Evolutionary conservation across 306 rosid species (phyloP).

Genomic region (Acmispon strigosus): DNA sequence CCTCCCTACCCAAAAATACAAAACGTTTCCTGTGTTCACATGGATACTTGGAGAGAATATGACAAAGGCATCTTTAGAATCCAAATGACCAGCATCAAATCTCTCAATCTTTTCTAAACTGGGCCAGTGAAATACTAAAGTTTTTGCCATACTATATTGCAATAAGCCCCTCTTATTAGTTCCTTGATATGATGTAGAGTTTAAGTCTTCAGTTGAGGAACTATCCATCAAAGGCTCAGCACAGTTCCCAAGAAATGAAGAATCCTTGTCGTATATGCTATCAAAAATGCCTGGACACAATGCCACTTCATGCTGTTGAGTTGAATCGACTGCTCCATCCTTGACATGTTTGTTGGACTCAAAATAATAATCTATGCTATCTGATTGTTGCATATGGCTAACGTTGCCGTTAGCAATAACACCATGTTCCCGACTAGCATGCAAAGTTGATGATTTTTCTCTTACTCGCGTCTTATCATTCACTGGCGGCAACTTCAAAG

Average conservation of each 20-base stretch:
- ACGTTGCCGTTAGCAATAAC: slow-evolving; percentile 19
- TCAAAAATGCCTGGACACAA: slow-evolving; percentile 11
- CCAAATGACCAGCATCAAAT: slow-evolving; percentile 50
- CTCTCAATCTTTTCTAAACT: slow-evolving; percentile 55
- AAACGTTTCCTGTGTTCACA: slow-evolving; percentile 32
- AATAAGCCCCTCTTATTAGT: slow-evolving; percentile 29
- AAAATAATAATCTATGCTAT: slow-evolving; percentile 21
- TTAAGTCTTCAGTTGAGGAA: slow-evolving; percentile 22
- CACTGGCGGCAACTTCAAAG: slow-evolving; percentile 65
- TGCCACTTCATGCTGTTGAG: slow-evolving; percentile 20
- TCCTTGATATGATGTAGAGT: slow-evolving; percentile 31
- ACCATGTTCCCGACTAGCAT: slow-evolving; percentile 30
- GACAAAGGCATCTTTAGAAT: slow-evolving; percentile 66
- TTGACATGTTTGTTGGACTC: slow-evolving; percentile 28
- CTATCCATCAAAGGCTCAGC: slow-evolving; percentile 21
- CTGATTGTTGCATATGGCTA: slow-evolving; percentile 28
- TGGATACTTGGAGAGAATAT: slow-evolving; percentile 53
- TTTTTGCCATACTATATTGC: slow-evolving; percentile 22
- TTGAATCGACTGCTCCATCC: slow-evolving; percentile 31
- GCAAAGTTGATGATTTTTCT: slow-evolving; percentile 32
- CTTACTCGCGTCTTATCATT: slow-evolving; percentile 37
- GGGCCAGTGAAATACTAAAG: slow-evolving; percentile 70
- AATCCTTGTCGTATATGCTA: slow-evolving; percentile 21
- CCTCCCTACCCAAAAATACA: slow-evolving; percentile 85
- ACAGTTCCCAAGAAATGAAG: slow-evolving; percentile 24